Conservation (phyloP, 1,284 basidiomycete species). For the Singerocomus inundabilis region DNA sequence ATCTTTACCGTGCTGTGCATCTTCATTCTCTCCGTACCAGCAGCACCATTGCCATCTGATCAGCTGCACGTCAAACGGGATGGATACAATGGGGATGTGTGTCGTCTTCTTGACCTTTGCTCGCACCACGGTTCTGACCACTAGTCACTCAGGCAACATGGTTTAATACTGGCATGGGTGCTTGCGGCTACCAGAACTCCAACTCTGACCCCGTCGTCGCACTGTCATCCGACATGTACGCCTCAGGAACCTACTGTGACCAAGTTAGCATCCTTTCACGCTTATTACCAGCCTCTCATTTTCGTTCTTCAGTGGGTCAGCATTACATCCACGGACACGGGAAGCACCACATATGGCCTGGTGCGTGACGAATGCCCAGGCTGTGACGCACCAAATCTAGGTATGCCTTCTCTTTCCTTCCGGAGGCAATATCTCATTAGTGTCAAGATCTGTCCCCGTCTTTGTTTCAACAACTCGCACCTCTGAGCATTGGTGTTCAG, state of each 20-base stretch:
- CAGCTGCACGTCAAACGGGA: slow-evolving; percentile 44
- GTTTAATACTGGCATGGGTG: slow-evolving; percentile 43
- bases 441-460: neutral
- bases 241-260: slow-evolving; percentile 43
- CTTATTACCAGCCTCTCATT: neutral
- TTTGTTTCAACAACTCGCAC: neutral
- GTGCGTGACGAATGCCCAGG: slow-evolving; percentile 48
- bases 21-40: slow-evolving; percentile 40
- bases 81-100: slow-evolving; percentile 43
- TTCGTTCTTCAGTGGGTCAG: slow-evolving; percentile 40
- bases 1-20: slow-evolving; percentile 44
- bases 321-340: slow-evolving; percentile 45
- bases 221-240: slow-evolving; percentile 43
- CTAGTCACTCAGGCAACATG: slow-evolving; percentile 32
- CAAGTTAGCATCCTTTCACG: slow-evolving; percentile 36
- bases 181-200: slow-evolving; percentile 45
- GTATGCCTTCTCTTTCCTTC: slow-evolving; percentile 30
- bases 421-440: neutral
- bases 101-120: slow-evolving; percentile 12
- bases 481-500: accelerated
- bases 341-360: slow-evolving; percentile 39
- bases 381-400: slow-evolving; percentile 43
- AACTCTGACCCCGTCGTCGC: slow-evolving; percentile 45
- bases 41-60: slow-evolving; percentile 40
- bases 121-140: neutral